phyloP scores from a whole-genome alignment of 1,284 basidiomycete species.

The Cryptococcus hybrid region DNA sequence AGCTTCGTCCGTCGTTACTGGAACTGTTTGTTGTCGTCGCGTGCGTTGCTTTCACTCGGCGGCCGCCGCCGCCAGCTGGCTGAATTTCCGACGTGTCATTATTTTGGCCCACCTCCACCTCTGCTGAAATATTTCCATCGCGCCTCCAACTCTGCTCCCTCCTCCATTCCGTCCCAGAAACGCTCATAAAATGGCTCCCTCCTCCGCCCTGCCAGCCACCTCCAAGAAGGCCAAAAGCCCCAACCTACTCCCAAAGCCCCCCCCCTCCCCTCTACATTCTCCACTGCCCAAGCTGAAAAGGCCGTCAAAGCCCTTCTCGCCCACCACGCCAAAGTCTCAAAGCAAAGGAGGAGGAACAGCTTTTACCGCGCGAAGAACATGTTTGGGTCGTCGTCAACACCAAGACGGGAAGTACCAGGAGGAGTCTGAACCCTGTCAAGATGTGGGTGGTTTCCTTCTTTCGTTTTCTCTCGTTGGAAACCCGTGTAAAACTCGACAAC shows the following conservation, averaged over 20 bases:
- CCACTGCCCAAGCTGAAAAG: slow-evolving; percentile 66
- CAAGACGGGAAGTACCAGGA: slow-evolving; percentile 72
- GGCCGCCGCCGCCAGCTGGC: too few species aligned
- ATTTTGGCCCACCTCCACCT: too few species aligned
- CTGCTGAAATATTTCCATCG: too few species aligned
- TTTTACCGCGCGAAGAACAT: slow-evolving; percentile 77
- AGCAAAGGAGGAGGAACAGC: slow-evolving; percentile 67
- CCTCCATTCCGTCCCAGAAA: background rate
- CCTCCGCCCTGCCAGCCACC: slow-evolving; percentile 10
- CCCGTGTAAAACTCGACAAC: background rate
- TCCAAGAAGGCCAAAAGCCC: slow-evolving; percentile 7
- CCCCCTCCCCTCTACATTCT: slow-evolving; percentile 52
- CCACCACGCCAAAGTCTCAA: slow-evolving; percentile 64
- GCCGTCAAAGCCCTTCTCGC: slow-evolving; percentile 73
- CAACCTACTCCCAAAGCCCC: slow-evolving; percentile 5
- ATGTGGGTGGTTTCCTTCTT: slow-evolving; percentile 80
- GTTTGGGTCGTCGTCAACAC: slow-evolving; percentile 83
- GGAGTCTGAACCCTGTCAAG: slow-evolving; percentile 74
- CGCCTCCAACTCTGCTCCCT: too few species aligned
- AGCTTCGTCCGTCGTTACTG: too few species aligned
- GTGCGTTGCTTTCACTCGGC: too few species aligned
- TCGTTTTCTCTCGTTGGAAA: background rate
- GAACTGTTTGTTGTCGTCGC: too few species aligned
- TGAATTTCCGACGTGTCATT: too few species aligned
- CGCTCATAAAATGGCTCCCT: background rate